Evolutionary conservation across 1,284 basidiomycete genomes (phyloP).

Genomic region (Irpex lacteus): DNA sequence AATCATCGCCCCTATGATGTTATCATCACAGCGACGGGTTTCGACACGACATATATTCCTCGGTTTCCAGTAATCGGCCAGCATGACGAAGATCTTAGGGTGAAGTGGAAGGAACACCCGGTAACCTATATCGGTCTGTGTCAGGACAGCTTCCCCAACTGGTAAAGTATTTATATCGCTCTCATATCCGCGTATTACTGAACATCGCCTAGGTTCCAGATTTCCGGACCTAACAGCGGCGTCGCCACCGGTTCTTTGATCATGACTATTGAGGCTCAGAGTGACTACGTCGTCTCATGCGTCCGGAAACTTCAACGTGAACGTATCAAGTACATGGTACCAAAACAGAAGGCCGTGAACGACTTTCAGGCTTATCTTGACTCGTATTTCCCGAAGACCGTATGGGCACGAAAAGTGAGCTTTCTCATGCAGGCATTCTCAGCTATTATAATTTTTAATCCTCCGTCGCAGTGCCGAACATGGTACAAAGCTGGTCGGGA

Average conservation of each 20-base stretch:
- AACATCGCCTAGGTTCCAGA: constrained; percentile 25
- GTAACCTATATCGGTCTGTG: constrained; percentile 47
- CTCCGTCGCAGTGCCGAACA: constrained; percentile 37
- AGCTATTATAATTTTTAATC: neutral
- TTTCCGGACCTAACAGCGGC: constrained; percentile 37
- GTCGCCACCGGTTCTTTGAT: constrained; percentile 26
- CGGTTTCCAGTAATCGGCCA: constrained; percentile 48
- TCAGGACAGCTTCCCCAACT: constrained; percentile 54
- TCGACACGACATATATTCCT: constrained; percentile 44
- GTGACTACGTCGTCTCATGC: constrained; percentile 46
- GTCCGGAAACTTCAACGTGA: constrained; percentile 52
- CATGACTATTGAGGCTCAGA: constrained; percentile 46
- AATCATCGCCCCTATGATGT: constrained; percentile 48
- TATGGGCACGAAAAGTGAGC: constrained; percentile 5
- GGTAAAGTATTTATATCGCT: constrained; percentile 24
- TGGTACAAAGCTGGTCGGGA: constrained; percentile 60
- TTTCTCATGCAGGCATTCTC: neutral
- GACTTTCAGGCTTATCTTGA: constrained; percentile 55
- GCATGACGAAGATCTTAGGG: constrained; percentile 41
- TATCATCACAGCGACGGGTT: constrained; percentile 54
- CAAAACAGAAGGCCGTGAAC: constrained; percentile 47
- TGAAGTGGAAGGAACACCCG: constrained; percentile 46
- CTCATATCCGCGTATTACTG: neutral
- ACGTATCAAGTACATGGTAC: constrained; percentile 48
- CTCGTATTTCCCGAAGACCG: constrained; percentile 7